Percentiles rank a stretch among this genome's conserved stretches.
Evolutionary conservation across 352 stramenopile species (phyloP).

Genomic region (Globisporangium apiculatum): DNA sequence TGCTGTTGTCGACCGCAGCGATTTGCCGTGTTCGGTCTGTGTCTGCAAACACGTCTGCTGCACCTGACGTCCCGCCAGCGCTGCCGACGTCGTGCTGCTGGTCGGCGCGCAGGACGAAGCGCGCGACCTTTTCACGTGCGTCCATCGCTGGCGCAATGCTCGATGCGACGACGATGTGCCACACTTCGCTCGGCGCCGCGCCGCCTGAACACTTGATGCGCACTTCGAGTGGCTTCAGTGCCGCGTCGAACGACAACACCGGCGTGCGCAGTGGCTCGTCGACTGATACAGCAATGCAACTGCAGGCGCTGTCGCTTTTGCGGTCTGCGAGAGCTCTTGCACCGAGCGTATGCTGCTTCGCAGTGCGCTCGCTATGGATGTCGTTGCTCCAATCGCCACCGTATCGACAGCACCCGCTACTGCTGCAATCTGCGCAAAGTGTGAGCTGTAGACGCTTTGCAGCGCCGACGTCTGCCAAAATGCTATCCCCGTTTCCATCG

Average conservation of each 20-base stretch:
- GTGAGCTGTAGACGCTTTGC: no score
- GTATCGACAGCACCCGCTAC: no score
- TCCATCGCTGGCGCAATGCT: slow-evolving; percentile 20
- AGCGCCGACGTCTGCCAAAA: no score
- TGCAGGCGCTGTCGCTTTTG: background rate
- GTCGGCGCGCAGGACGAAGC: slow-evolving; percentile 3
- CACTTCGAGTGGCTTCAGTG: slow-evolving; percentile 47
- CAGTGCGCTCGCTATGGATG: no score
- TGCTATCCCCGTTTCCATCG: no score
- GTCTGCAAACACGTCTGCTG: background rate
- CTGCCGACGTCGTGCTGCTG: background rate
- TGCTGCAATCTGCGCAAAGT: no score
- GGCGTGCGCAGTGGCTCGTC: slow-evolving; percentile 20
- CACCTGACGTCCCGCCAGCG: background rate
- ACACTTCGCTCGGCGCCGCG: slow-evolving; percentile 12
- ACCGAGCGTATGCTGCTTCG: no score
- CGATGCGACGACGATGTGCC: slow-evolving; percentile 30
- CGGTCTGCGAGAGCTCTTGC: no score
- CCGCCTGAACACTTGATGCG: slow-evolving; percentile 27
- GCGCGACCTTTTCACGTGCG: slow-evolving; percentile 3
- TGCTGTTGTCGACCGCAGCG: background rate
- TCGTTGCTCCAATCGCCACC: no score
- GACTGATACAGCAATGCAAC: background rate
- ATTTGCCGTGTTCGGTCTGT: background rate
- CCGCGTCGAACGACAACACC: slow-evolving; percentile 25